Evolutionary conservation across 306 rosid species (phyloP).

Genomic region (Prunus salicina): DNA sequence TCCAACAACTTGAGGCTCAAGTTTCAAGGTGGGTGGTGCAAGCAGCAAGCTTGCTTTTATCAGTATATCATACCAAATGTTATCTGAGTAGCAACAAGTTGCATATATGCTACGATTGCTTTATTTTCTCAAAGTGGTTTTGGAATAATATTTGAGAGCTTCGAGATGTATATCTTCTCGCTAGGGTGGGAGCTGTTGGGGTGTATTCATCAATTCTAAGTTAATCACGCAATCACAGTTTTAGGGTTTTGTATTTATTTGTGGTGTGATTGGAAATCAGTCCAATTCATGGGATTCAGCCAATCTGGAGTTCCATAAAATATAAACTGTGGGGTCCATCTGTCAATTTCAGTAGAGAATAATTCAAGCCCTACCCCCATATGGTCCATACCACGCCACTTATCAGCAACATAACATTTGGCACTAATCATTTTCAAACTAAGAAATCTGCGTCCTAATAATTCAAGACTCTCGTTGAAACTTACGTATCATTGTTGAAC

Average conservation of each 20-base stretch:
- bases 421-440: background rate
- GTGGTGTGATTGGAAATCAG: background rate
- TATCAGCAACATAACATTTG: background rate
- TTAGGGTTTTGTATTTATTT: background rate
- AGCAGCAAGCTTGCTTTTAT: background rate
- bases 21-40: background rate
- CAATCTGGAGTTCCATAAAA: background rate
- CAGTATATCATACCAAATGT: background rate
- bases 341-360: constrained; percentile 11
- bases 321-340: background rate
- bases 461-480: too few relatives aligned
- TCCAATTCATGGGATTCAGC: too few relatives aligned
- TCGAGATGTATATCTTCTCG: background rate
- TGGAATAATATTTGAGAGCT: background rate
- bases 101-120: background rate
- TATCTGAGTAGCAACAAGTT: background rate
- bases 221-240: background rate
- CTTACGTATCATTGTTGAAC: background rate
- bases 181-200: constrained; percentile 13
- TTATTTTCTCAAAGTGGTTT: background rate
- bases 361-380: background rate
- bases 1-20: background rate
- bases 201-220: background rate
- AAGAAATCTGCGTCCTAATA: background rate
- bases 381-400: constrained; percentile 1